Evolutionary conservation across 2,329 filamentous ascomycete genomes (phyloP), one percentile per base, ranked within the genome.

Genomic region (Pseudodiploospora longispora): DNA sequence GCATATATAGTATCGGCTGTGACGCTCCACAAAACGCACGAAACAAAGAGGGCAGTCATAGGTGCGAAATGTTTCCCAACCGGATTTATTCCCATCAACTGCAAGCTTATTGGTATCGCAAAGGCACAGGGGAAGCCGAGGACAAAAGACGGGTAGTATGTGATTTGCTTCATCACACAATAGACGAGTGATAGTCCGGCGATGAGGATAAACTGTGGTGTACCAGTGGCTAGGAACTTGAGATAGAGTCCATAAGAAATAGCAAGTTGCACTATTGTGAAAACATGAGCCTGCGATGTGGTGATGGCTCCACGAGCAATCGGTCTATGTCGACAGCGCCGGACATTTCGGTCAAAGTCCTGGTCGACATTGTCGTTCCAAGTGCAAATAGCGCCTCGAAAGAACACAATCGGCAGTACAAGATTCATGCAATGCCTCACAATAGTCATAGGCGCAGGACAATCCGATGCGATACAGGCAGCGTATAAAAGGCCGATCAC

Each of bases 351-450:
- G 51, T 80, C 76, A 41, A 76, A 61, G 37, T 74, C 70, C 39
- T 69, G 66, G 51, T 80, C 76, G 57, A 73, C 67, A 31, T 70
- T 66, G 52, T 79, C 75, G 53, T 80, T 79, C 61, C 76, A 77
- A 0, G 72, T 66, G 53, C 75, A 79, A 4, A 70, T 64, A 19
- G 67, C 67, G 28, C 71, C 68, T 41, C 74, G 67, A 60, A 76
- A 66, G 41, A 77, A 63, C 49, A 76, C 55, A 10, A 68, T 69
- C 48, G 19, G 19, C 19, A 19, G 19, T 19, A 19, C 19, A 19
- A 19, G 19, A 19, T 19, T 19, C 19, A 19, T 19, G 19, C 19
- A 19, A 19, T 19, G 19, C 19, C 19, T 2, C 19, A 19, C 3
- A 19, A 19, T 19, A 19, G 19, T 19, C 19, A 19, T 19, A 19